Percentiles rank a stretch among this genome's conserved stretches.
These are phyloP conservation scores for Yamadazyma tumulicola DNA, from an alignment of 805 yeast species.

Conservation along the genomic window DNA sequence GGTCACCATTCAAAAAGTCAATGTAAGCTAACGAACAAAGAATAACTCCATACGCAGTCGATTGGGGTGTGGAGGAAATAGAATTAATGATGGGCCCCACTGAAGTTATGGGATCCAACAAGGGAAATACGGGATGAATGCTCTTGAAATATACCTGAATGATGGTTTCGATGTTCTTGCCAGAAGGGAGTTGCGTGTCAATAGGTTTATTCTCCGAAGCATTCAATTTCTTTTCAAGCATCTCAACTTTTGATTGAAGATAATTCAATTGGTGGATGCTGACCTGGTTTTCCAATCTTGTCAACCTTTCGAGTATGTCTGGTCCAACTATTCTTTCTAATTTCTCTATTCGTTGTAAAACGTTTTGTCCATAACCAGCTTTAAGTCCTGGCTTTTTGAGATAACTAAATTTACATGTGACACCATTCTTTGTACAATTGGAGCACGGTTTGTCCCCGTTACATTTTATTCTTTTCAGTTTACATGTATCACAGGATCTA, in stretches of 20 bases:
- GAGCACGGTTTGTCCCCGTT: conserved; percentile 6
- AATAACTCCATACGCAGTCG: conserved; percentile 5
- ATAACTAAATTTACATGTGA: conserved; percentile 3
- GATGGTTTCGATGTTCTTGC: not conserved
- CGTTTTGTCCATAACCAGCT: conserved; percentile 7
- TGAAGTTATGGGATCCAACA: conserved; percentile 4
- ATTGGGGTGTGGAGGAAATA: conserved; percentile 1
- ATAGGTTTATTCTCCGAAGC: not conserved
- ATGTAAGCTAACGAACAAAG: conserved; percentile 3
- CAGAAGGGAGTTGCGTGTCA: conserved; percentile 1
- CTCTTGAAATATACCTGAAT: conserved; percentile 4
- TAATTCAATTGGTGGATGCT: conserved; percentile 1
- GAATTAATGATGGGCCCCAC: conserved; percentile 3
- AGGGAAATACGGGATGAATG: conserved; percentile 4
- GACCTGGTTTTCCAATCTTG: not conserved
- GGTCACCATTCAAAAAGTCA: not conserved
- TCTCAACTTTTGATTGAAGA: conserved; percentile 9
- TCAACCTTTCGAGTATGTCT: conserved; percentile 2
- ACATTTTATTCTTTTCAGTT: conserved; percentile 7
- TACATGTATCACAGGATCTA: conserved; percentile 6
- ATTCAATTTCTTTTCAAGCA: conserved; percentile 2
- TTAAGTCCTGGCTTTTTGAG: conserved; percentile 6
- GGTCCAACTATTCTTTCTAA: conserved; percentile 1
- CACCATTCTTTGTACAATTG: conserved; percentile 5
- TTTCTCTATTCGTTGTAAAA: conserved; percentile 3